These are phyloP conservation scores for Aspergillus puulaauensis DNA, from an alignment of 2,329 filamentous ascomycete species.

Conservation along the genomic window DNA sequence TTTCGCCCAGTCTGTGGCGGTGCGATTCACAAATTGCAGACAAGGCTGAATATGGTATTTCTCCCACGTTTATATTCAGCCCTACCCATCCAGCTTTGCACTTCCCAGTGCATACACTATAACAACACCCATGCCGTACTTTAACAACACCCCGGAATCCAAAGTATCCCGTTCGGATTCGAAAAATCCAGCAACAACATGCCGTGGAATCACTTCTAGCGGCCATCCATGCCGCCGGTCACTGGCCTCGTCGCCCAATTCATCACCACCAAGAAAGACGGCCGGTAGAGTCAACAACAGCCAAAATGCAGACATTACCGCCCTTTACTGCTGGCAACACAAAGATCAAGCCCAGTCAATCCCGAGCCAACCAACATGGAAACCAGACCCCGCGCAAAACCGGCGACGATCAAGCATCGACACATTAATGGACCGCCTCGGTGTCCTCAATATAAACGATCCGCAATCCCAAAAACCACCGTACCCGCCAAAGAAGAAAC, in stretches of 20 bases:
- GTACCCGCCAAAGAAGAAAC: slow-evolving; percentile 21
- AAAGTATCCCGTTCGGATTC: slow-evolving; percentile 77
- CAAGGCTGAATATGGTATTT: neutral
- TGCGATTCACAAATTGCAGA: neutral
- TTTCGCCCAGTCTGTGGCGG: neutral
- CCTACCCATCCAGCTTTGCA: neutral
- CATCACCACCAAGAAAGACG: slow-evolving; percentile 26
- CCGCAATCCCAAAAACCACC: slow-evolving; percentile 5
- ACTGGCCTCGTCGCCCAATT: slow-evolving; percentile 54
- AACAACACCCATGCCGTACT: slow-evolving; percentile 58
- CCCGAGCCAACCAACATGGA: slow-evolving; percentile 31
- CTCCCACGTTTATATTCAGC: neutral
- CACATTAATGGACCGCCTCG: slow-evolving; percentile 77
- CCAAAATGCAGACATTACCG: slow-evolving; percentile 28
- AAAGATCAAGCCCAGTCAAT: slow-evolving; percentile 70
- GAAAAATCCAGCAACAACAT: slow-evolving; percentile 78
- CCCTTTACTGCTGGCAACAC: slow-evolving; percentile 90
- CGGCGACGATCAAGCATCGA: slow-evolving; percentile 78
- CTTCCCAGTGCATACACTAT: neutral
- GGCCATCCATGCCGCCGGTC: slow-evolving; percentile 82
- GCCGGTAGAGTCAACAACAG: slow-evolving; percentile 22
- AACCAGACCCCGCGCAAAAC: slow-evolving; percentile 40
- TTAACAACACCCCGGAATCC: slow-evolving; percentile 76
- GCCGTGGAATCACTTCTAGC: slow-evolving; percentile 77
- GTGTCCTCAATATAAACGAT: slow-evolving; percentile 65